phyloP scores from a whole-genome alignment of 2,329 filamentous ascomycete genomes.

The Colletotrichum noveboracense region DNA sequence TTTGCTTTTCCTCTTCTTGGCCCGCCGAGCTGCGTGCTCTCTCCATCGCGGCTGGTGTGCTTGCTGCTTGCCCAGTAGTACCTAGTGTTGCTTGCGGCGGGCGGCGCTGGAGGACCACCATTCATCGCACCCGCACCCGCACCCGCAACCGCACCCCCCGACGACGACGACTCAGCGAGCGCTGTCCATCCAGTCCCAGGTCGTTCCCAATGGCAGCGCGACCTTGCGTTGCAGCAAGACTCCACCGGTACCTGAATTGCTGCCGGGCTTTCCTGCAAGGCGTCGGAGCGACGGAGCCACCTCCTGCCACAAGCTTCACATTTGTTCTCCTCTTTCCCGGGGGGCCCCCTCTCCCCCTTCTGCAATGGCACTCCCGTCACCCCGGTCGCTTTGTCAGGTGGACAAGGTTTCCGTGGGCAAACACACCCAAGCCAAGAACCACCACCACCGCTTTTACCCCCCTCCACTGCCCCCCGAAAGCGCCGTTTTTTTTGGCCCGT shows the following conservation, averaged over 20 bases:
- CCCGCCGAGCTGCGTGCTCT: neutral
- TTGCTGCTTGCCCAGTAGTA: neutral
- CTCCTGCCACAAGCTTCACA: neutral
- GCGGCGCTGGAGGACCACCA: neutral
- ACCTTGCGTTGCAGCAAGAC: neutral
- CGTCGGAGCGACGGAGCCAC: neutral
- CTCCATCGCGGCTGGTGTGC: neutral
- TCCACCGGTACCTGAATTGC: slow-evolving; percentile 9
- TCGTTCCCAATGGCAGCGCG: neutral
- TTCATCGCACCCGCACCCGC: neutral
- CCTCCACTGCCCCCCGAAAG: neutral
- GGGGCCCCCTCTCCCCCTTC: neutral
- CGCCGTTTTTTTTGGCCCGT: neutral
- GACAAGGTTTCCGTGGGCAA: neutral
- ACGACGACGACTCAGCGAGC: neutral
- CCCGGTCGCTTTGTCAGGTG: neutral
- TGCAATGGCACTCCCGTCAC: neutral
- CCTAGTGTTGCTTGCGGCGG: neutral
- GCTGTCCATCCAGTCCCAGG: neutral
- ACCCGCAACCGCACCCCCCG: neutral
- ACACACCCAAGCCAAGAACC: neutral
- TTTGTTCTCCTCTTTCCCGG: neutral
- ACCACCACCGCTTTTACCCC: neutral
- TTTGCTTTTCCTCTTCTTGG: neutral
- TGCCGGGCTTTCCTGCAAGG: slow-evolving; percentile 5